Evolutionary conservation across 2,329 filamentous ascomycete genomes (phyloP).

Genomic region (Ceratocystis albifundus): DNA sequence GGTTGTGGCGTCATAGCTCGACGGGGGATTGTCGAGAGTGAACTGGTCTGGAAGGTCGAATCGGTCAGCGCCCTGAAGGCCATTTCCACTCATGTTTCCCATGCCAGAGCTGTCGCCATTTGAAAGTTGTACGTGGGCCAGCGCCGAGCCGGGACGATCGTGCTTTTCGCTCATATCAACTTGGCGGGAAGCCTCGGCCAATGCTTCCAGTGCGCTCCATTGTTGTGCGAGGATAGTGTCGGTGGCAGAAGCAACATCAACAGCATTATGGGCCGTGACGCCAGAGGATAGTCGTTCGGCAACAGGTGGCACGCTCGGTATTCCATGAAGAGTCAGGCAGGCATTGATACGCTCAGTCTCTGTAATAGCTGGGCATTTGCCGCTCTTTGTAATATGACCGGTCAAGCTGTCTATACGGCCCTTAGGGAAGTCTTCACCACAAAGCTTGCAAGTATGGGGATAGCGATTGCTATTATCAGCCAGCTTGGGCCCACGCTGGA

Average conservation of each 20-base stretch:
- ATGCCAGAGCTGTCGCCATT: constrained; percentile 15
- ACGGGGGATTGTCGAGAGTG: constrained; percentile 45
- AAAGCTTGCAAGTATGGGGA: constrained; percentile 78
- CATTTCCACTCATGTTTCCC: constrained; percentile 13
- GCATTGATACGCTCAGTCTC: constrained; percentile 65
- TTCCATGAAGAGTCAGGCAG: constrained; percentile 58
- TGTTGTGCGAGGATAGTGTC: constrained; percentile 39
- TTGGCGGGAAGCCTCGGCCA: constrained; percentile 78
- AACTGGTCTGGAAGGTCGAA: constrained; percentile 50
- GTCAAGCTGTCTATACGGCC: constrained; percentile 74
- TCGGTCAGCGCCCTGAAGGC: constrained; percentile 28
- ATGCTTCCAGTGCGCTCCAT: constrained; percentile 72
- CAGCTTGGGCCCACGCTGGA: constrained; percentile 74
- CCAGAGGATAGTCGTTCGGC: constrained; percentile 13
- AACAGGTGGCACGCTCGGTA: constrained; percentile 36
- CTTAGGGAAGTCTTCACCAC: constrained; percentile 81
- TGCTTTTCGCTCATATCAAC: constrained; percentile 55
- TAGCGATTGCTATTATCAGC: constrained; percentile 86
- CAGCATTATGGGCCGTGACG: constrained; percentile 16
- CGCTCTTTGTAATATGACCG: constrained; percentile 61
- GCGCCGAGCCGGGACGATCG: constrained; percentile 28
- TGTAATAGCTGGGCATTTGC: constrained; percentile 67
- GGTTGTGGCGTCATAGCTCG: constrained; percentile 36
- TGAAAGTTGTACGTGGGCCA: constrained; percentile 31
- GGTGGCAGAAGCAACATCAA: constrained; percentile 22